Base-by-base conservation (phyloP, 2,329 filamentous ascomycete genomes). In the Clarireedia monteithiana region DNA sequence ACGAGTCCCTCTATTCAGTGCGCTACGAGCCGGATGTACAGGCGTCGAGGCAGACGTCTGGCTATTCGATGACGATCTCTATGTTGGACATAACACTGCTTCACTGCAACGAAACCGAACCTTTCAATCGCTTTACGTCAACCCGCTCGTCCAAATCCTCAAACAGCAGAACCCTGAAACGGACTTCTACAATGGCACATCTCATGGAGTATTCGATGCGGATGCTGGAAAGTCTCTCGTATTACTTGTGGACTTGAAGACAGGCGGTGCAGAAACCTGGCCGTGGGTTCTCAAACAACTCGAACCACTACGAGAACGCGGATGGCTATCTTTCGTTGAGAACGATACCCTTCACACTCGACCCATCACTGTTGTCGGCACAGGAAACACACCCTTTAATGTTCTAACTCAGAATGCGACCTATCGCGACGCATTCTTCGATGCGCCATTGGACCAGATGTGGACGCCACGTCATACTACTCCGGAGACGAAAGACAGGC, bases 211-310 rank as follows among this genome's bases (percentile, higher is more conserved):
- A 7, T 85, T 82, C 63, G 73, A 79, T 61, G 70, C 70, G 7
- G 71, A 77, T 58, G 77, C 80, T 0, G 64, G 65, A 1, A 80
- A 82, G 63, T 76, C 80, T 0, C 69, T 88, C 0, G 74, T 80
- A 5, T 74, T 91, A 4, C 75, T 90, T 4, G 76, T 91, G 30
- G 87, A 91, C 67, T 72, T 90, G 66, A 91, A 91, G 70, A 83
- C 77, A 2, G 67, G 75, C 26, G 79, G 77, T 1, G 65, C 69
- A 4, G 68, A 73, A 23, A 81, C 78, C 1, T 83, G 79, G 72
- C 74, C 74, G 0, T 69, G 76, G 48, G 76, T 86, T 0, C 61
- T 80, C 15, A 65, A 72, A 34, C 78, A 84, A 55, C 74, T 89
- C 0, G 72, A 80, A 55, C 78, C 83, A 2, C 73, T 89, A 6